Evolutionary conservation across 208 protist genomes (phyloP).

Genomic region (Blastocrithidia nonstop): DNA sequence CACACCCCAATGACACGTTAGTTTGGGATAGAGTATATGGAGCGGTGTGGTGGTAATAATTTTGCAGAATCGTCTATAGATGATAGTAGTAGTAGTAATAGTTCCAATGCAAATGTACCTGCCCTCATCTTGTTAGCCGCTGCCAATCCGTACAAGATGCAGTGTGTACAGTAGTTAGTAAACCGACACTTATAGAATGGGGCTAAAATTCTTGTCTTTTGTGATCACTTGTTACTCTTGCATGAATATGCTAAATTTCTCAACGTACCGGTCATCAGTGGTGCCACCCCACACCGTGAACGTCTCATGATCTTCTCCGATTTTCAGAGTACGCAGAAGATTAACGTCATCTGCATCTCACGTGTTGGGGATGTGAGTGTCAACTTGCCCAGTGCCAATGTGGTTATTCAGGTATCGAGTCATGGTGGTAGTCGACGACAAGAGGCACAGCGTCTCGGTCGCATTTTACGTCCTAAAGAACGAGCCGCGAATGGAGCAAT

Average conservation of each 20-base stretch:
- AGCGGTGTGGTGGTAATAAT: slow-evolving; percentile 48
- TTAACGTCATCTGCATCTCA: slow-evolving; percentile 95
- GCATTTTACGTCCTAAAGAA: slow-evolving; percentile 89
- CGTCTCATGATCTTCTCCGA: slow-evolving; percentile 88
- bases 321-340: slow-evolving; percentile 80
- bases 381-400: slow-evolving; percentile 98
- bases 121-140: slow-evolving; percentile 65
- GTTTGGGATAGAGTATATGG: slow-evolving; percentile 88
- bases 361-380: slow-evolving; percentile 95
- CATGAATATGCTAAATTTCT: slow-evolving; percentile 88
- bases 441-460: slow-evolving; percentile 94
- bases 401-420: slow-evolving; percentile 98
- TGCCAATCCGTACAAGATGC: slow-evolving; percentile 83
- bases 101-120: slow-evolving; percentile 6
- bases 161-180: slow-evolving; percentile 86
- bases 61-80: no score
- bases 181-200: slow-evolving; percentile 77
- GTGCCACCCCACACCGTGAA: slow-evolving; percentile 85
- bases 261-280: slow-evolving; percentile 86
- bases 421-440: slow-evolving; percentile 92
- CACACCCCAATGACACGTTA: slow-evolving; percentile 94
- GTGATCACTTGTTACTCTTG: slow-evolving; percentile 94
- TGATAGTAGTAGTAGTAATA: slow-evolving; percentile 1
- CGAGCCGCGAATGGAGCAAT: slow-evolving; percentile 44
- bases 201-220: slow-evolving; percentile 99